These are phyloP conservation scores for Allium sativum DNA, from an alignment of 106 monocot species.

Conservation along the genomic window DNA sequence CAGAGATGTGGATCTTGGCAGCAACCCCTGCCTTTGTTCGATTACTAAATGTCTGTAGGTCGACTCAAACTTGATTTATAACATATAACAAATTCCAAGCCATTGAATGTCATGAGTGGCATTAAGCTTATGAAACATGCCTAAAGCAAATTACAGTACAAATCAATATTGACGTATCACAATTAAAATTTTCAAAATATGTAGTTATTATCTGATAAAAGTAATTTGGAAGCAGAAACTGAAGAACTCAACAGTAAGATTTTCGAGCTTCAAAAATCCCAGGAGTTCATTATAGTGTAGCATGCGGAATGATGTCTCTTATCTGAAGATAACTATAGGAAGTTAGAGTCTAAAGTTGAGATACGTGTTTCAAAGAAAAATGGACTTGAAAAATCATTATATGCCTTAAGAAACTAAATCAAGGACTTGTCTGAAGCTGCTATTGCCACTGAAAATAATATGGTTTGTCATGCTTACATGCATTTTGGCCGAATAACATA, in stretches of 20 bases:
- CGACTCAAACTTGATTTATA: too few species aligned
- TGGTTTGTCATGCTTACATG: conserved; percentile 33
- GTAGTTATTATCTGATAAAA: conserved; percentile 28
- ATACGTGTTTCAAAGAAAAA: conserved; percentile 39
- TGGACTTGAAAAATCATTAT: conserved; percentile 38
- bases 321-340: conserved; percentile 62
- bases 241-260: conserved; percentile 39
- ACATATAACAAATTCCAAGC: too few species aligned
- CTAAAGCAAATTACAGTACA: too few species aligned
- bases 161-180: too few species aligned
- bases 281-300: conserved; percentile 85
- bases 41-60: too few species aligned
- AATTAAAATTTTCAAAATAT: too few species aligned
- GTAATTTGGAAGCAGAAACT: conserved; percentile 30
- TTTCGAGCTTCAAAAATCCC: conserved; percentile 61
- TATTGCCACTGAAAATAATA: conserved; percentile 35
- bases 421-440: conserved; percentile 44
- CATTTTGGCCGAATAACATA: conserved; percentile 1
- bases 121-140: too few species aligned
- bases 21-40: too few species aligned
- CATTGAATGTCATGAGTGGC: too few species aligned
- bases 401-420: conserved; percentile 43
- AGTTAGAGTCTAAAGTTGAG: conserved; percentile 45
- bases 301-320: conserved; percentile 88
- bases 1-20: too few species aligned